Evolutionary conservation across 2,329 filamentous ascomycete genomes (phyloP).

Genomic region (Scleromitrula shiraiana): DNA sequence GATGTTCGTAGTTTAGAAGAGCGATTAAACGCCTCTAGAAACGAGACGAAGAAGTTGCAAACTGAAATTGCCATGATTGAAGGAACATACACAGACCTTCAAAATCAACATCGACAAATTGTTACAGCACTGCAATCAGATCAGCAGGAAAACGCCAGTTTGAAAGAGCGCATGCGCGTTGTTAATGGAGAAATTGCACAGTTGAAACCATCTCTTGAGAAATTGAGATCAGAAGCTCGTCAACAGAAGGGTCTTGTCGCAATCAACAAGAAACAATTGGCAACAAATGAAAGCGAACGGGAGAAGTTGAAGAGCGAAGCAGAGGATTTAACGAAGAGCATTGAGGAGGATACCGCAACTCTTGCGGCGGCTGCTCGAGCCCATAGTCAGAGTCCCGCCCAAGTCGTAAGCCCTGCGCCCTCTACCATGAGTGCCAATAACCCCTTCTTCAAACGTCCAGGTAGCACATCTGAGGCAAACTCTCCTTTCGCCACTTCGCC

Average conservation of each 20-base stretch:
- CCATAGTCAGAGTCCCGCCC: conserved; percentile 30
- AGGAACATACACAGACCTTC: conserved; percentile 70
- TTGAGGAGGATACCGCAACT: conserved; percentile 49
- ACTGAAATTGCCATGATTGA: conserved; percentile 79
- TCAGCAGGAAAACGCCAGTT: conserved; percentile 73
- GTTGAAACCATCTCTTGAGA: conserved; percentile 85
- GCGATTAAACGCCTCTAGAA: conserved; percentile 64
- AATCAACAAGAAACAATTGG: conserved; percentile 97
- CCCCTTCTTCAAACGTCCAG: conserved; percentile 78
- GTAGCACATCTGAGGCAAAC: conserved; percentile 45
- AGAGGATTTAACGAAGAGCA: conserved; percentile 56
- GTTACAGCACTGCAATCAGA: conserved; percentile 70
- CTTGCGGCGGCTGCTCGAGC: conserved; percentile 37
- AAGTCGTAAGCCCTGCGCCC: conserved; percentile 61
- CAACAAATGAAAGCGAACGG: conserved; percentile 79
- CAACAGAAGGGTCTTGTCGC: conserved; percentile 95
- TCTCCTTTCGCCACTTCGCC: conserved; percentile 35
- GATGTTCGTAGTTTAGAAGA: conserved; percentile 80
- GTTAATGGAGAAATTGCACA: conserved; percentile 76
- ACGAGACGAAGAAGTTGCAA: conserved; percentile 77
- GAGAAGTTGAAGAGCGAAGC: conserved; percentile 81
- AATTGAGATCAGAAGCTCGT: conserved; percentile 81
- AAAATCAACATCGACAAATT: conserved; percentile 73
- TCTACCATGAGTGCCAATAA: conserved; percentile 75
- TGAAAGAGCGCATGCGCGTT: conserved; percentile 82